These are phyloP conservation scores for Podila epicladia DNA, from an alignment of 192 early-diverging fungal genomes.

Conservation along the genomic window DNA sequence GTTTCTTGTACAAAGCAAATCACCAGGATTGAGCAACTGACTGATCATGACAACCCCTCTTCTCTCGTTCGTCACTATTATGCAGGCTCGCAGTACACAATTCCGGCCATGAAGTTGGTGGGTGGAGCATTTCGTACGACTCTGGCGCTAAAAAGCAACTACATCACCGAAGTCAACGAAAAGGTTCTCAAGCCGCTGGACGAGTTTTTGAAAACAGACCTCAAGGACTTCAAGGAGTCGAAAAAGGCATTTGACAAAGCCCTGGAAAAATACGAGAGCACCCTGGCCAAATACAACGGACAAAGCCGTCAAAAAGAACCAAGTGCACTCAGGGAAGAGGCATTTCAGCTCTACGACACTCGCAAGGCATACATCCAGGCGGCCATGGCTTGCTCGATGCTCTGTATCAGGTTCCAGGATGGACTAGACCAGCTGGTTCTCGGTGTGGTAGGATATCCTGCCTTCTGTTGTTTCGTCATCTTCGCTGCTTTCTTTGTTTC, in stretches of 20 bases:
- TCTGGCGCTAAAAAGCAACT: conserved; percentile 57
- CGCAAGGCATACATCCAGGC: conserved; percentile 70
- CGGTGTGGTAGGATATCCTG: conserved; percentile 42
- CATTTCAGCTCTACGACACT: conserved; percentile 72
- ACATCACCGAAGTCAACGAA: conserved; percentile 69
- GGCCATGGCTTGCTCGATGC: conserved; percentile 62
- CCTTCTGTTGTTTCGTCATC: background rate
- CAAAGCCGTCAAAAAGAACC: conserved; percentile 74
- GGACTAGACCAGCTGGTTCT: conserved; percentile 61
- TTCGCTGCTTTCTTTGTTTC: background rate
- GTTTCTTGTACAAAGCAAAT: background rate
- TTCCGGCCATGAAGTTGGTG: conserved; percentile 54
- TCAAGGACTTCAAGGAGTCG: conserved; percentile 71
- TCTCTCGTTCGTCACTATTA: background rate
- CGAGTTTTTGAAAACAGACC: conserved; percentile 65
- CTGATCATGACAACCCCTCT: background rate
- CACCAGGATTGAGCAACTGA: background rate
- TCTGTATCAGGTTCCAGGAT: conserved; percentile 66
- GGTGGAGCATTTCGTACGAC: conserved; percentile 56
- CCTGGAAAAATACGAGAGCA: conserved; percentile 70
- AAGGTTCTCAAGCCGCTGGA: conserved; percentile 66
- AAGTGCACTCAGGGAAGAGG: conserved; percentile 73
- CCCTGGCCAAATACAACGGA: conserved; percentile 63
- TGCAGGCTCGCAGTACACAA: conserved; percentile 51
- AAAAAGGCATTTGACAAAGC: conserved; percentile 53